Percentiles rank a stretch among this genome's conserved stretches.
These are phyloP conservation scores for Pichia ethanolica DNA, from an alignment of 805 yeast species.

Conservation along the genomic window DNA sequence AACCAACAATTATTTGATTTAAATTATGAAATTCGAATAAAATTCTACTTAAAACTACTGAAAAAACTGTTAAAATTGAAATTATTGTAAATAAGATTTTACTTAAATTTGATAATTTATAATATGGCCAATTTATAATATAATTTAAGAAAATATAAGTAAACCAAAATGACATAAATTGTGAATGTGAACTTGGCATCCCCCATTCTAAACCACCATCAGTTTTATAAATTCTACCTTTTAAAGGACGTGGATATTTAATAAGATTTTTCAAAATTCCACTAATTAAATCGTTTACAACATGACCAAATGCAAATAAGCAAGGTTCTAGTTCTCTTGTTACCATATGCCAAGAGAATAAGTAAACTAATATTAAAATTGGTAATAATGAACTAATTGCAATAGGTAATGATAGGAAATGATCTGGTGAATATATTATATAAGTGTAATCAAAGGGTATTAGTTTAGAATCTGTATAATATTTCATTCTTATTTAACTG, in stretches of 20 bases:
- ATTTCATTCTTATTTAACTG: too few species aligned
- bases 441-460: slow-evolving; percentile 82
- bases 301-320: slow-evolving; percentile 78
- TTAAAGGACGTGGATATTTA: slow-evolving; percentile 65
- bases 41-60: slow-evolving; percentile 61
- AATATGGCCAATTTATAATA: slow-evolving; percentile 32
- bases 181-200: slow-evolving; percentile 97
- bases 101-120: slow-evolving; percentile 17
- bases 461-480: slow-evolving; percentile 3
- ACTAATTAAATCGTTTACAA: slow-evolving; percentile 67
- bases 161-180: slow-evolving; percentile 86
- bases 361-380: slow-evolving; percentile 65
- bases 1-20: slow-evolving; percentile 71
- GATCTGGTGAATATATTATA: slow-evolving; percentile 68
- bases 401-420: slow-evolving; percentile 46
- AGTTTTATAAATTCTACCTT: slow-evolving; percentile 31
- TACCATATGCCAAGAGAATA: slow-evolving; percentile 74
- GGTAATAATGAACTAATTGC: slow-evolving; percentile 81
- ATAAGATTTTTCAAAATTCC: slow-evolving; percentile 55
- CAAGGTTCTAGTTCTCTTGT: slow-evolving; percentile 84
- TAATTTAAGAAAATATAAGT: slow-evolving; percentile 43
- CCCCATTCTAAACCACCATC: slow-evolving; percentile 54
- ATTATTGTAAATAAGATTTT: slow-evolving; percentile 11
- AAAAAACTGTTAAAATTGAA: background rate
- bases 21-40: slow-evolving; percentile 71